Conservation (phyloP, 345 rosid genomes). For the Cardiospermum halicacabum region DNA sequence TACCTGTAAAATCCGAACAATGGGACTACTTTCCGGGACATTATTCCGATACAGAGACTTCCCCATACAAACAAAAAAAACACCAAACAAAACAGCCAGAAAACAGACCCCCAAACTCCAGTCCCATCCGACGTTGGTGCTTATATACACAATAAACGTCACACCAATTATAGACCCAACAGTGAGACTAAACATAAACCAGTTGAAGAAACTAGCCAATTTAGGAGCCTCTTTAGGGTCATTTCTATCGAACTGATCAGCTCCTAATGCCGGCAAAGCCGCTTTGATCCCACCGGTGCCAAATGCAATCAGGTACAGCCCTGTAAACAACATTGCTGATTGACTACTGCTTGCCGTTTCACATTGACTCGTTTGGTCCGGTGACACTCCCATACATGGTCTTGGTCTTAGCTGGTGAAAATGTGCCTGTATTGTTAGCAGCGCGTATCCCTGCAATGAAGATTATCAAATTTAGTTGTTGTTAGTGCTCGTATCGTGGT, state of each 20-base stretch:
- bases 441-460: slow-evolving; percentile 38
- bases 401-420: slow-evolving; percentile 40
- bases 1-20: slow-evolving; percentile 47
- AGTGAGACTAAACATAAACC: slow-evolving; percentile 52
- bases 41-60: slow-evolving; percentile 43
- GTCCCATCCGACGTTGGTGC: slow-evolving; percentile 49
- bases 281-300: slow-evolving; percentile 59
- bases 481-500: not conserved
- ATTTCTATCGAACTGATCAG: slow-evolving; percentile 51
- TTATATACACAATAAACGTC: slow-evolving; percentile 50
- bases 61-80: slow-evolving; percentile 38
- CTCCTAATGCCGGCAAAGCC: slow-evolving; percentile 51
- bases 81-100: slow-evolving; percentile 25
- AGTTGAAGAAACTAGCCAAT: slow-evolving; percentile 57
- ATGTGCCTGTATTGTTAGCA: slow-evolving; percentile 49
- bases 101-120: slow-evolving; percentile 41
- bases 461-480: not conserved
- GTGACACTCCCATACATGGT: slow-evolving; percentile 41
- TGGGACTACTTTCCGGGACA: slow-evolving; percentile 44
- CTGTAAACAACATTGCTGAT: slow-evolving; percentile 30
- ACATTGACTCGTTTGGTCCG: slow-evolving; percentile 27
- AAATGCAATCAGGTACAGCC: slow-evolving; percentile 49
- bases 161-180: slow-evolving; percentile 43
- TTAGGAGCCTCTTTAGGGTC: slow-evolving; percentile 42
- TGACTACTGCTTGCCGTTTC: slow-evolving; percentile 30